phyloP scores from a whole-genome alignment of 2,329 filamentous ascomycete genomes.

The Xylaria sp. region DNA sequence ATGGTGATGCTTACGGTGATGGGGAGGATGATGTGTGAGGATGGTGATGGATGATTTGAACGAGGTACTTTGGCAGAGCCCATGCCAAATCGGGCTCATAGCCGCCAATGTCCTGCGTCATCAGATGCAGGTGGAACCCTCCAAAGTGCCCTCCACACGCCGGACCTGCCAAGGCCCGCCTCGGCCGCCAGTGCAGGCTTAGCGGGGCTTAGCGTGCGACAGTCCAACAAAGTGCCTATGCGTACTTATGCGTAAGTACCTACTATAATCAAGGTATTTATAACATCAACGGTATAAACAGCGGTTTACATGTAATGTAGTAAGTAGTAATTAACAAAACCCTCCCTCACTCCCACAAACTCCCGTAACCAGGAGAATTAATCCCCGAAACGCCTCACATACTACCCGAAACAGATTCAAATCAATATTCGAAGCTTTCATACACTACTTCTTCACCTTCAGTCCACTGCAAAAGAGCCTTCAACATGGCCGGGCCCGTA shows the following conservation, averaged over 20 bases:
- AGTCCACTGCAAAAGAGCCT: conserved; percentile 61
- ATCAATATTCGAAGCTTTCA: conserved; percentile 71
- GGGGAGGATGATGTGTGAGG: not conserved
- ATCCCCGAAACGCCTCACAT: not conserved
- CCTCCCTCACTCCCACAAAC: no score
- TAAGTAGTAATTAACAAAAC: no score
- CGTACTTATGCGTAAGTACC: no score
- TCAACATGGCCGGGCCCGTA: conserved; percentile 56
- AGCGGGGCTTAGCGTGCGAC: not conserved
- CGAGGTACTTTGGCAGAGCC: conserved; percentile 15
- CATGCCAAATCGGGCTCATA: conserved; percentile 20
- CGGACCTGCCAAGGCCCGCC: conserved; percentile 22
- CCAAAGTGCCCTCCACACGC: not conserved
- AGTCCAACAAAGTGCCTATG: not conserved
- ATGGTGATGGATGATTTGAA: not conserved
- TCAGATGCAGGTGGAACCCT: conserved; percentile 24
- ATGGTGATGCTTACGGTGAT: conserved; percentile 6
- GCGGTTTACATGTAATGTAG: no score
- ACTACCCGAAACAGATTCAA: not conserved
- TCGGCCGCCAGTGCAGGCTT: conserved; percentile 10
- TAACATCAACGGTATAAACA: not conserved
- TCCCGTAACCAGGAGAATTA: not conserved
- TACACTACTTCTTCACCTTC: conserved; percentile 63
- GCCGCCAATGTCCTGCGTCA: conserved; percentile 28
- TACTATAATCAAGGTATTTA: not conserved